Base-by-base conservation (phyloP, 2,329 filamentous ascomycete genomes). In the Huntiella decipiens region DNA sequence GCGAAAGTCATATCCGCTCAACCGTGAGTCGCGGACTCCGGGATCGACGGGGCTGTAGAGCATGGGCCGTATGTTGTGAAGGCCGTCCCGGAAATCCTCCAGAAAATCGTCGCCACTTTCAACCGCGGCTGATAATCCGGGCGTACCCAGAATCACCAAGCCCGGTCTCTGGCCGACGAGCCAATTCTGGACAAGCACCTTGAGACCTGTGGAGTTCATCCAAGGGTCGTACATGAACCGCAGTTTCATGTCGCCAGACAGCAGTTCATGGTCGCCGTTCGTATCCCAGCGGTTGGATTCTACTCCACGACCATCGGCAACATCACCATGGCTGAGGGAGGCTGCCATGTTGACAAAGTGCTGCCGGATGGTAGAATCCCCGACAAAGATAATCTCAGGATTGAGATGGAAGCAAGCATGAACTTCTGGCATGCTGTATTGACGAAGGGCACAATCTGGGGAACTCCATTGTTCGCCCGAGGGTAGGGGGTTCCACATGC, bases 211-310 rank as follows among this genome's bases (percentile, higher is more conserved):
- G 54, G 17, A 61, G 54, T 55, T 79, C 72, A 79, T 60, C 58
- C 63, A 77, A 0, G 76, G 75, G 56, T 80, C 74, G 72, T 73
- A 79, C 10, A 76, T 56, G 51, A 76, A 77, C 40, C 70, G 60
- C 22, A 78, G 52, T 28, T 56, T 62, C 2, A 72, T 61, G 11
- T 61, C 60, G 1, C 62, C 61, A 3, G 60, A 57, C 6, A 51
- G 35, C 54, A 72, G 62, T 12, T 56, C 54, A 50, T 71, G 68
- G 44, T 66, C 65, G 37, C 60, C 54, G 22, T 55, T 53, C 3
- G 52, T 48, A 12, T 56, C 55, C n/a, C 61, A 52, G 12, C 62
- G 58, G 13, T 58, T 56, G 1, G 56, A 52, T 28, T 28, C 22
- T 10, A 28, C 22, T 7, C 22, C 22, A 28, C 8, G 22, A 8